These are phyloP conservation scores for Hypoxylon sp. DNA, from an alignment of 2,329 filamentous ascomycete species.

Conservation along the genomic window DNA sequence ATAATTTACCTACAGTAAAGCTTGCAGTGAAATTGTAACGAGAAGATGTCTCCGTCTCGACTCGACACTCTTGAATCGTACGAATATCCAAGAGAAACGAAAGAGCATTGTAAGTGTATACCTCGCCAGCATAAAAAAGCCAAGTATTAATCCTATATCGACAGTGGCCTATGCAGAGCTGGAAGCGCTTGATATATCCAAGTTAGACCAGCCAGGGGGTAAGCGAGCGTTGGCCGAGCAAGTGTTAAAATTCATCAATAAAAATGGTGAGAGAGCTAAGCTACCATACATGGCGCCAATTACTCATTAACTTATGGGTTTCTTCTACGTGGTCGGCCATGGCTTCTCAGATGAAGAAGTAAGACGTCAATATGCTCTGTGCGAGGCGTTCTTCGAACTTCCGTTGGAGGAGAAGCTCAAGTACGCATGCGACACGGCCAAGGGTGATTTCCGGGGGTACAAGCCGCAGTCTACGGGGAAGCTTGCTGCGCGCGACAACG, in stretches of 20 bases:
- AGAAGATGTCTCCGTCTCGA: constrained; percentile 30
- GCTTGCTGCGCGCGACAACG: constrained; percentile 45
- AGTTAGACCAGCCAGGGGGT: constrained; percentile 42
- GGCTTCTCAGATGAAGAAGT: constrained; percentile 42
- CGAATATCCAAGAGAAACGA: constrained; percentile 45
- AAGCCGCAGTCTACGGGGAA: constrained; percentile 46
- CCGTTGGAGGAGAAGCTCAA: constrained; percentile 38
- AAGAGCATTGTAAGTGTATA: constrained; percentile 37
- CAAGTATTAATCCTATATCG: neutral
- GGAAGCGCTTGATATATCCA: constrained; percentile 49
- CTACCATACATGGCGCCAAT: too few species aligned
- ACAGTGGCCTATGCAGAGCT: constrained; percentile 47
- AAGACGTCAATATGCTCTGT: constrained; percentile 37
- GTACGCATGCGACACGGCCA: constrained; percentile 46
- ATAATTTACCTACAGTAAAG: neutral
- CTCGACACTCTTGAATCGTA: constrained; percentile 28
- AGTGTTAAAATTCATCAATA: constrained; percentile 48
- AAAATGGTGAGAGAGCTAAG: constrained; percentile 39
- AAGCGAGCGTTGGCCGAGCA: constrained; percentile 46
- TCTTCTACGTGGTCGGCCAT: constrained; percentile 48
- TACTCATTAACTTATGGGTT: constrained; percentile 37
- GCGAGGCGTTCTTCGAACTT: constrained; percentile 40
- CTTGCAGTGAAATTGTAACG: neutral
- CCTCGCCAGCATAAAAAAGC: too few species aligned
- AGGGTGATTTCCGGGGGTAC: constrained; percentile 48